Evolutionary conservation across 495 filamentous ascomycete species (phyloP), one percentile per base, ranked within the genome.

Genomic region (Penicillium longicatenatum): DNA sequence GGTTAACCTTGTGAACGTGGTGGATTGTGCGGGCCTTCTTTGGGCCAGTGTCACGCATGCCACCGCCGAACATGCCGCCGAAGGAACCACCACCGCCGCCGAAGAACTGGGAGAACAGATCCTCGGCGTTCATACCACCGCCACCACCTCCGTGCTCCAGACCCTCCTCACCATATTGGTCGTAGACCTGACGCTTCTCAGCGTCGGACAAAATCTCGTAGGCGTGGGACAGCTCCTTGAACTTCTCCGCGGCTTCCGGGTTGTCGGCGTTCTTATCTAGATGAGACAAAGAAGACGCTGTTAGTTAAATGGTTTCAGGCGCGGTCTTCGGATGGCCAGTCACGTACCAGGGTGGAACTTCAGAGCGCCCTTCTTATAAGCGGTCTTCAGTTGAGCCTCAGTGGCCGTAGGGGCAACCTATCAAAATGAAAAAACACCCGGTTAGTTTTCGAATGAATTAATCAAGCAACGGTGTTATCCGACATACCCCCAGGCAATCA

Each of bases 41-140:
- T 6, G 93, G 94, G 21, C 92, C 93, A 39, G 84, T 82, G 17
- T 89, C 86, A 58, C 89, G 85, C 85, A 90, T 90, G 60, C 89
- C 89, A 72, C 88, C 89, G 52, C 90, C 90, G 64, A 92, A 86
- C 79, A 94, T 91, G 72, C 91, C 88, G 59, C 91, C 90, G 64
- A 92, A 88, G 22, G 47, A 82, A 55, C 88, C 87, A 53, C 89
- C 89, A 43, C 90, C 89, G 63, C 90, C 91, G 60, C 92, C 92
- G 68, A 99, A 99, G 86, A 97, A 97, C 76, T 97, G 93, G 17
- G 93, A 90, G 75, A 99, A 97, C 55, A 98, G 83, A 62, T 98
- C 94, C 75, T 97, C 94, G 42, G 94, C 93, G 62, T 89, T 90
- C 93, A 98, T 97, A 62, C 95, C 94, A 58, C 80, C 86, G 57